Evolutionary conservation across 2,329 filamentous ascomycete genomes (phyloP).

Genomic region (Dichotomopilus funicola): DNA sequence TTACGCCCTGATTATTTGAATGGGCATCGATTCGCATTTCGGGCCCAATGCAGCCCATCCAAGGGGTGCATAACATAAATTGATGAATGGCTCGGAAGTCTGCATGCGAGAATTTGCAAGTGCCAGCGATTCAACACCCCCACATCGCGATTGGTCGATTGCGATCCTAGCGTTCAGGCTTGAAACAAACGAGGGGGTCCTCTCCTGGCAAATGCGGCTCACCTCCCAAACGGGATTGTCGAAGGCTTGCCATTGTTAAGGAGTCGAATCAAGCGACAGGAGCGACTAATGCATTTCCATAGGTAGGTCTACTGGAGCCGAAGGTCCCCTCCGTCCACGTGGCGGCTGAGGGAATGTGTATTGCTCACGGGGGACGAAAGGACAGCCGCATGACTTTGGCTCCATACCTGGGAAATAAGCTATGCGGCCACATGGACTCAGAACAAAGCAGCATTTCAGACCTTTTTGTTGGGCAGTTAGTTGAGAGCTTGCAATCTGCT

Average conservation of each 20-base stretch:
- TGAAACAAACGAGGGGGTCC: conserved; percentile 29
- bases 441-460: no score
- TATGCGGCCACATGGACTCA: no score
- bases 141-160: conserved; percentile 20
- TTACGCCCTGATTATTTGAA: conserved; percentile 20
- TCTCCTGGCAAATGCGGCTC: conserved; percentile 16
- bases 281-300: no score
- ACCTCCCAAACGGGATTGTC: conserved; percentile 9
- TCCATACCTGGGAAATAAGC: no score
- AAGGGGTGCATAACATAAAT: conserved; percentile 22
- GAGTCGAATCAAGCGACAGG: not conserved
- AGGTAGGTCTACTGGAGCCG: no score
- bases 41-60: conserved; percentile 5
- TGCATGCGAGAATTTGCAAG: conserved; percentile 14
- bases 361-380: no score
- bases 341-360: no score
- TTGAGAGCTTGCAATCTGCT: no score
- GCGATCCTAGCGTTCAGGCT: conserved; percentile 20
- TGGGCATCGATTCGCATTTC: conserved; percentile 24
- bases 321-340: no score
- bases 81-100: conserved; percentile 23
- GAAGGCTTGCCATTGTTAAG: not conserved
- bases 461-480: no score
- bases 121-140: conserved; percentile 16
- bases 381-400: no score